Conservation (phyloP, 176 grass and related monocot species). For the Triticum monococcum region DNA sequence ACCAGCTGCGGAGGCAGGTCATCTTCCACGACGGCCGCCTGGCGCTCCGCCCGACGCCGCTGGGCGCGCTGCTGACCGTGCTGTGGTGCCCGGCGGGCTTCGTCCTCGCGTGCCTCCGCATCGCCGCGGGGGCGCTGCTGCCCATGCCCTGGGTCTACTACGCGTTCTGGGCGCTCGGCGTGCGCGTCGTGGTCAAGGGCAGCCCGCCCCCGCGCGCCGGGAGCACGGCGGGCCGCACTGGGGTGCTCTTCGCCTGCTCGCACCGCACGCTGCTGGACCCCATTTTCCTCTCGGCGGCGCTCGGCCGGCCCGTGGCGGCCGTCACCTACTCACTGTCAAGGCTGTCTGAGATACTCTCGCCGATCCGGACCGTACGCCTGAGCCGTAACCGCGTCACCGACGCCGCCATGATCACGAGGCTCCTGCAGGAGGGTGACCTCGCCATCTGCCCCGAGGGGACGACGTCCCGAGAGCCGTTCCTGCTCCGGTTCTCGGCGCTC, state of each 20-base stretch:
- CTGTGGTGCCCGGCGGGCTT: slow-evolving; percentile 65
- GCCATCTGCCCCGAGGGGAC: slow-evolving; percentile 81
- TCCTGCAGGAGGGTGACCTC: slow-evolving; percentile 67
- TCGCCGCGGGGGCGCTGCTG: slow-evolving; percentile 58
- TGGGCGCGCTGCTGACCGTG: slow-evolving; percentile 33
- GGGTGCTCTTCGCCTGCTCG: slow-evolving; percentile 70
- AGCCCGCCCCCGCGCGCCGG: slow-evolving; percentile 39
- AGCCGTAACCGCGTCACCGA: slow-evolving; percentile 50
- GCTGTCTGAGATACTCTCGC: slow-evolving; percentile 69
- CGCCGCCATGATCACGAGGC: slow-evolving; percentile 50
- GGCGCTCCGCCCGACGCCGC: slow-evolving; percentile 53
- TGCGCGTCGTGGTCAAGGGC: slow-evolving; percentile 52
- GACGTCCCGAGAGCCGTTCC: slow-evolving; percentile 74
- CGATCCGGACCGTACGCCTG: slow-evolving; percentile 65
- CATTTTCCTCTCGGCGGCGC: slow-evolving; percentile 46
- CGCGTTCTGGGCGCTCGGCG: slow-evolving; percentile 56
- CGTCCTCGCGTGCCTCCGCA: slow-evolving; percentile 60
- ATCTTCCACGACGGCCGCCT: slow-evolving; percentile 80
- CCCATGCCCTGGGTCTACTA: slow-evolving; percentile 67
- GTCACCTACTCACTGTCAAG: slow-evolving; percentile 75
- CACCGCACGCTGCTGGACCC: slow-evolving; percentile 85
- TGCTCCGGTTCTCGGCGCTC: slow-evolving; percentile 79
- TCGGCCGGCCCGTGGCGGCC: slow-evolving; percentile 50
- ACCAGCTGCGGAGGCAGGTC: slow-evolving; percentile 51
- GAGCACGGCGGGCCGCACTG: neutral